Evolutionary conservation across 129 eudicot species (phyloP), one percentile per base, ranked within the genome.

Genomic region (Flaveria robusta): DNA sequence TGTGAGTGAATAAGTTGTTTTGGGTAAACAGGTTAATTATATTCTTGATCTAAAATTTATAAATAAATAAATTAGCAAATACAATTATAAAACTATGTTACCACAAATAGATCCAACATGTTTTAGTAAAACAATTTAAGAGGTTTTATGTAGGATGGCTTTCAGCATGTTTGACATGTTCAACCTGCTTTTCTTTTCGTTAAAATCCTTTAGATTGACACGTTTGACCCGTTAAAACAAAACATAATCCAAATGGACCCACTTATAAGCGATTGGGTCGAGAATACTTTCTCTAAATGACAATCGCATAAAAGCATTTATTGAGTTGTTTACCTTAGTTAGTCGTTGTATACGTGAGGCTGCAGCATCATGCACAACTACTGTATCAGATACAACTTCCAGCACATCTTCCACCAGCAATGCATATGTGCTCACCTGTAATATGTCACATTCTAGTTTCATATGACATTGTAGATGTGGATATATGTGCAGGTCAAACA

Each of bases 341-440:
- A 88, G 83, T 59, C 97, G 83, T 78, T 91, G 97, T 76, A 91
- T 79, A 31, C 84, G 87, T 58, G 91, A 86, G 68, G 68, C 68
- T 29, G 68, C 68, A 63, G 68, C 68, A 63, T 63, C 22, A 63
- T 63, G 91, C 68, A 91, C 91, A 13, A 91, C 83, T 24, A 91
- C 87, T 8, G 89, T 86, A 74, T 91, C 91, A 8, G 83, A 77
- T 73, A 81, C 82, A 16, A 91, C 91, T 83, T 91, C 90, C 65
- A 86, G 82, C 72, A 88, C 91, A 83, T 91, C 97, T 76, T 91
- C 94, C 43, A 85, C 83, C 45, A 79, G 66, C 76, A 91, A 75
- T 3, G 87, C 88, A 69, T 91, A 88, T 5, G 97, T 91, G 88
- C 94, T 91, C 60, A 91, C 93, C 97, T 91, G 77, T 65, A 72